These are phyloP conservation scores for Elsinoe perseae DNA, from an alignment of 2,329 filamentous ascomycete species.

Conservation along the genomic window DNA sequence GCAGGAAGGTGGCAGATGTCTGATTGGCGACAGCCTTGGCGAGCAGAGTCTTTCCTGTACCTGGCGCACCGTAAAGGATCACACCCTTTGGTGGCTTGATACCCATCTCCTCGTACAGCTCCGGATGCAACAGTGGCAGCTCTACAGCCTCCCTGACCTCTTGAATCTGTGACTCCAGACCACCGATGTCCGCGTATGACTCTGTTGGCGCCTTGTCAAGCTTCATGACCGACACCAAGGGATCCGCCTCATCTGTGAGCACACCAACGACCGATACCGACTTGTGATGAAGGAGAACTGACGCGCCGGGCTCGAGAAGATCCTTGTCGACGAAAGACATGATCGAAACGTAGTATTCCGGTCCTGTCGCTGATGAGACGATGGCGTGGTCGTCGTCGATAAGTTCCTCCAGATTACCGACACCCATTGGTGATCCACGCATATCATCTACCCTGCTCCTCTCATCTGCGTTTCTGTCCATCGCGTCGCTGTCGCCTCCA, in stretches of 20 bases:
- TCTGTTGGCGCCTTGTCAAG: slow-evolving; percentile 97
- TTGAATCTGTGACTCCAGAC: slow-evolving; percentile 89
- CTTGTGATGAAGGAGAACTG: slow-evolving; percentile 93
- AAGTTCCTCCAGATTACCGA: slow-evolving; percentile 94
- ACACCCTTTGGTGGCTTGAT: slow-evolving; percentile 99
- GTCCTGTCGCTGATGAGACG: slow-evolving; percentile 92
- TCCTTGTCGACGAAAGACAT: slow-evolving; percentile 99
- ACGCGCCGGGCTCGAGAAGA: slow-evolving; percentile 88
- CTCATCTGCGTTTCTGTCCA: slow-evolving; percentile 89
- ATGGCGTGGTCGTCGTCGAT: slow-evolving; percentile 99
- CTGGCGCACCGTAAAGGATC: slow-evolving; percentile 93
- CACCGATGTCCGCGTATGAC: slow-evolving; percentile 97
- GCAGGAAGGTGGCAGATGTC: slow-evolving; percentile 95
- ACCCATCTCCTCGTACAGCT: slow-evolving; percentile 99
- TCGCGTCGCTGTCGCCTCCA: slow-evolving; percentile 62
- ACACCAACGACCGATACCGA: slow-evolving; percentile 97
- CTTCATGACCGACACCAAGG: slow-evolving; percentile 97
- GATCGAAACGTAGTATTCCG: slow-evolving; percentile 98
- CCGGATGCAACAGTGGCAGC: slow-evolving; percentile 85
- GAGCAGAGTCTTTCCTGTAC: slow-evolving; percentile 91
- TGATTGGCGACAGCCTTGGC: slow-evolving; percentile 98
- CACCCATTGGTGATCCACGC: slow-evolving; percentile 96
- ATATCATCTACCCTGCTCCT: slow-evolving; percentile 93
- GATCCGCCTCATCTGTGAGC: slow-evolving; percentile 90
- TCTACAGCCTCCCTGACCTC: slow-evolving; percentile 97